Base-by-base conservation (phyloP, 164 flowering plant species). In the Stephania japonica region DNA sequence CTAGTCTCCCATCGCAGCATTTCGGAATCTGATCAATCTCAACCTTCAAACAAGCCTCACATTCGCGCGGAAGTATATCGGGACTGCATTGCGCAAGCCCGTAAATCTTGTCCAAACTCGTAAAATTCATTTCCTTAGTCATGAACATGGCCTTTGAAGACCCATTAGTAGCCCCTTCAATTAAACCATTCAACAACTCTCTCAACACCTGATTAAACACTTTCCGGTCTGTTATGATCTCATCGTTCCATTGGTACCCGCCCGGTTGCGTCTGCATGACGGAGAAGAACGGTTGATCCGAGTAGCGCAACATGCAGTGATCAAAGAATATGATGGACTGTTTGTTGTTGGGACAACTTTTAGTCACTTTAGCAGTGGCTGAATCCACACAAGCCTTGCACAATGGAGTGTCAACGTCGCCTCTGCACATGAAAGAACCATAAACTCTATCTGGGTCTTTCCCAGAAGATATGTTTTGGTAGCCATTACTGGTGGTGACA, bases 51-150 rank as follows among this genome's bases (percentile, higher is more conserved):
- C 90, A 86, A 6, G 3, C 7, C 5, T n/a, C 19, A 44, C 88
- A 86, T 14, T 73, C 74, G 0, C 4, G 9, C 3, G 19, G 1
- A 6, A 76, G 24, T 72, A 84, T 26, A 77, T 85, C 82, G 23
- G 74, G 81, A 4, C 81, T 79, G 79, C 89, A 86, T 80, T 84
- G 86, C 6, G 24, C 84, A 1, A 81, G 74, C 13, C 71, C 66
- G 62, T 84, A 81, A 24, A 82, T n/a, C 6, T 13, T 77, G 71
- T 80, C 75, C 14, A 65, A 26, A 25, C 32, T n/a, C 0, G 74
- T 59, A n/a, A 78, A 72, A 16, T 72, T 47, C 24, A 71, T 76
- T 38, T 72, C 77, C 59, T 56, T 78, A 24, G 63, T 21, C 5
- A 0, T n/a, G 44, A 7, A 74, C 67, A 7, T 64, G 50, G 23